phyloP scores from a whole-genome alignment of 129 eudicot species.

The Helichrysum umbraculigerum region DNA sequence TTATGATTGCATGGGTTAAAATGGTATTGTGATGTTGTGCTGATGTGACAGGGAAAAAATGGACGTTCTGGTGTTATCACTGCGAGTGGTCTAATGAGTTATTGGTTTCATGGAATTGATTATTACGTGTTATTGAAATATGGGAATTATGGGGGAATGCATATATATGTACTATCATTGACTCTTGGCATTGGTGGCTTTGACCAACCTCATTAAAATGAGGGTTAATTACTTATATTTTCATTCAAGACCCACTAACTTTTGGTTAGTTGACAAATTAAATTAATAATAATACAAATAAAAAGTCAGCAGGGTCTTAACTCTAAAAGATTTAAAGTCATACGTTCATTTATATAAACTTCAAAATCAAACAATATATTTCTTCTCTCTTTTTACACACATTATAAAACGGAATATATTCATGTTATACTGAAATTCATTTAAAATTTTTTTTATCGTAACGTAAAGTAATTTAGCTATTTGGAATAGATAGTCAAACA shows the following conservation, averaged over 20 bases:
- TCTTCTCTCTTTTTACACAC: neutral
- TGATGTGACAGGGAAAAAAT: no score
- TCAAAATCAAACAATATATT: no score
- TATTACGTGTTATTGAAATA: slow-evolving; percentile 21
- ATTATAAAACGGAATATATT: neutral
- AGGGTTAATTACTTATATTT: slow-evolving; percentile 27
- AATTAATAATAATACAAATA: slow-evolving; percentile 6
- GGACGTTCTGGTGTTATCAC: no score
- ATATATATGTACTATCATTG: slow-evolving; percentile 31
- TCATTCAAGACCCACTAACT: slow-evolving; percentile 35
- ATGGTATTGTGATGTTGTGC: no score
- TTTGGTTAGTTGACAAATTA: slow-evolving; percentile 32
- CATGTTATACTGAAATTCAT: no score
- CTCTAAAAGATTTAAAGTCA: neutral
- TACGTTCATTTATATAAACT: slow-evolving; percentile 21
- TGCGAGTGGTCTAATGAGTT: no score
- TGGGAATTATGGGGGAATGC: slow-evolving; percentile 37
- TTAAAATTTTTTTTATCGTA: no score
- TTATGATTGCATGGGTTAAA: no score
- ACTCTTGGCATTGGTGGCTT: slow-evolving; percentile 45
- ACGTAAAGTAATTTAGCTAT: no score
- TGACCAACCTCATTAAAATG: slow-evolving; percentile 36
- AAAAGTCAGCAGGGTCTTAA: slow-evolving; percentile 35
- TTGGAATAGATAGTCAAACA: no score
- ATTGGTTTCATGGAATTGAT: slow-evolving; percentile 26